Conservation (phyloP, 345 rosid species). For the Moricandia arvensis region DNA sequence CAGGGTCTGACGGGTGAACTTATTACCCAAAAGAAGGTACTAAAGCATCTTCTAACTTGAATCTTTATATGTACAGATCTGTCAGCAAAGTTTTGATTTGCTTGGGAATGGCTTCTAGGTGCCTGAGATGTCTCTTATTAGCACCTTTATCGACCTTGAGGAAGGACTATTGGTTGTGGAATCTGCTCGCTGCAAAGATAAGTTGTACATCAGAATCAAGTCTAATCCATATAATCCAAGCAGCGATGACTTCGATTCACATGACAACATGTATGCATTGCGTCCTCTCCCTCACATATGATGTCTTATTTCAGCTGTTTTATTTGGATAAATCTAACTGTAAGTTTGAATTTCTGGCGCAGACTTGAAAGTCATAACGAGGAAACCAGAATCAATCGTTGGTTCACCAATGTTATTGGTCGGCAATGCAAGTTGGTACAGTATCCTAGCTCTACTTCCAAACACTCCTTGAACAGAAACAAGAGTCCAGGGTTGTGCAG, state of each 20-base stretch:
- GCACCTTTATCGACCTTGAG: slow-evolving; percentile 63
- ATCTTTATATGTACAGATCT: background rate
- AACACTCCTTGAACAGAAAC: slow-evolving; percentile 40
- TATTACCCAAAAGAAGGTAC: slow-evolving; percentile 89
- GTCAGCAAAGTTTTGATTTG: slow-evolving; percentile 13
- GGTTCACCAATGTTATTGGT: slow-evolving; percentile 81
- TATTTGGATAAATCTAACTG: background rate
- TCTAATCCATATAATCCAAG: slow-evolving; percentile 41
- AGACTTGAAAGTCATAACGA: slow-evolving; percentile 57
- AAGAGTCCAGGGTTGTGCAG: slow-evolving; percentile 53
- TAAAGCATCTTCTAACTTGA: slow-evolving; percentile 7
- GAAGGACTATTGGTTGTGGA: slow-evolving; percentile 55
- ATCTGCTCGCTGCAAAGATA: slow-evolving; percentile 57
- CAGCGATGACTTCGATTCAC: slow-evolving; percentile 49
- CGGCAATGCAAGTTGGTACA: slow-evolving; percentile 70
- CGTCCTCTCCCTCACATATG: background rate
- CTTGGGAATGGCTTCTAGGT: slow-evolving; percentile 54
- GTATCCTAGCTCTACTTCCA: slow-evolving; percentile 39
- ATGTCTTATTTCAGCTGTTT: background rate
- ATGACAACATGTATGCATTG: slow-evolving; percentile 48
- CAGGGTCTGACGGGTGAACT: slow-evolving; percentile 71
- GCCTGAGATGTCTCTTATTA: slow-evolving; percentile 79
- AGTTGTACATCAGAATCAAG: slow-evolving; percentile 57
- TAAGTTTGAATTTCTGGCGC: slow-evolving; percentile 10
- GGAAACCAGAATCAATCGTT: slow-evolving; percentile 53